These are phyloP conservation scores for Westerdykella ornata DNA, from an alignment of 2,329 filamentous ascomycete genomes.

Conservation along the genomic window DNA sequence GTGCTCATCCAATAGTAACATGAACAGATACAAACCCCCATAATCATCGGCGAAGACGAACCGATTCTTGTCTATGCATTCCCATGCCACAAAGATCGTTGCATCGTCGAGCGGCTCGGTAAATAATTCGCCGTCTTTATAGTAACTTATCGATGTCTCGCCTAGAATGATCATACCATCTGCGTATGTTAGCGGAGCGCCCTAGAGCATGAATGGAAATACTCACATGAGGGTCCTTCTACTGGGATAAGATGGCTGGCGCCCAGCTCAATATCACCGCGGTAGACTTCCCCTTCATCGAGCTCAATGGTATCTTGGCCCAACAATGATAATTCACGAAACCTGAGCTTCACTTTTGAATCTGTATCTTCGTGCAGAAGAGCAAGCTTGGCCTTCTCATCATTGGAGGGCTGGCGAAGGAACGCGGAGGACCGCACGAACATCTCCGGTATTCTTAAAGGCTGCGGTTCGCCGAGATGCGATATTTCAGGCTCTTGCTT, in stretches of 20 bases:
- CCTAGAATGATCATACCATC: constrained; percentile 43
- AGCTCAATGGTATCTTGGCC: constrained; percentile 49
- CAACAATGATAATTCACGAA: constrained; percentile 50
- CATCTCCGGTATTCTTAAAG: constrained; percentile 59
- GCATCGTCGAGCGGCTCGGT: constrained; percentile 62
- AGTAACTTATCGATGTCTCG: constrained; percentile 71
- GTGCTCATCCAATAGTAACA: constrained; percentile 59
- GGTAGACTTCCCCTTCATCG: constrained; percentile 46
- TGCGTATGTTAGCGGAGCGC: constrained; percentile 45
- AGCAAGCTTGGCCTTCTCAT: constrained; percentile 54
- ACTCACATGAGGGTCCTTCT: constrained; percentile 47
- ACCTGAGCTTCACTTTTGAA: constrained; percentile 48
- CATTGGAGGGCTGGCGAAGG: constrained; percentile 48
- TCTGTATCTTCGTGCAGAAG: constrained; percentile 59
- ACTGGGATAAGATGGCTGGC: constrained; percentile 58
- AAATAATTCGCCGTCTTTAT: constrained; percentile 67
- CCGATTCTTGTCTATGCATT: constrained; percentile 68
- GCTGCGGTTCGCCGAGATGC: constrained; percentile 56
- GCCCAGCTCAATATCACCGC: constrained; percentile 52
- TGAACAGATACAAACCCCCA: constrained; percentile 76
- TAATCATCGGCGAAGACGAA: constrained; percentile 93
- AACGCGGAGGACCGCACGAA: constrained; percentile 61
- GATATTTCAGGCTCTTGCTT: constrained; percentile 45
- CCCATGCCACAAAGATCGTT: constrained; percentile 88
- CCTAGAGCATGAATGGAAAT: constrained; percentile 48